A percentile compares a stretch with the other conserved stretches of the same genome.
phyloP scores from a whole-genome alignment of 805 yeast species.

The Sugiyamaella lignohabitans region DNA sequence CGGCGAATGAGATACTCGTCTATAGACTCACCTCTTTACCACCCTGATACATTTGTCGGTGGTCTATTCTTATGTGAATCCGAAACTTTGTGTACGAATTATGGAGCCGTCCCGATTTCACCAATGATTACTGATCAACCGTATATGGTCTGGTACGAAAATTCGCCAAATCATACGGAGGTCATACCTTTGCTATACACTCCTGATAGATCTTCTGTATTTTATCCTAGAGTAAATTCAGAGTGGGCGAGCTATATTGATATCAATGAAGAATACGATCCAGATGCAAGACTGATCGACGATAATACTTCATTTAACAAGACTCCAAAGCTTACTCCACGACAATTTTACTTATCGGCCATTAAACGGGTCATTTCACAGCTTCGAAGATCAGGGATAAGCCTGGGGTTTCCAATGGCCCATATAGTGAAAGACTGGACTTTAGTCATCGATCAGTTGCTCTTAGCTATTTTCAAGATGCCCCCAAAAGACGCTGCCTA shows the following conservation, averaged over 20 bases:
- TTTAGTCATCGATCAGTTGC: too few relatives aligned
- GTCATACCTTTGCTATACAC: slow-evolving; percentile 51
- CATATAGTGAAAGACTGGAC: too few relatives aligned
- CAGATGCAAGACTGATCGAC: too few relatives aligned
- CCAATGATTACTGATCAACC: slow-evolving; percentile 50
- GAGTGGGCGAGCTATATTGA: slow-evolving; percentile 44
- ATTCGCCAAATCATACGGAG: slow-evolving; percentile 38
- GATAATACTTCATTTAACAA: too few relatives aligned
- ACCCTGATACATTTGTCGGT: slow-evolving; percentile 58
- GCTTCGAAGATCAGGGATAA: too few relatives aligned
- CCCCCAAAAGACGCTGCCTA: too few relatives aligned
- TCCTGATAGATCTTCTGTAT: slow-evolving; percentile 33
- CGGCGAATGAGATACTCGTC: slow-evolving; percentile 48
- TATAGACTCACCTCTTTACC: slow-evolving; percentile 40
- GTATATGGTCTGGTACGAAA: slow-evolving; percentile 15
- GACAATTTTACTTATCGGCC: too few relatives aligned
- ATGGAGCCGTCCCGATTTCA: slow-evolving; percentile 35
- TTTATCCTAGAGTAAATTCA: slow-evolving; percentile 15
- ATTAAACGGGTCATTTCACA: too few relatives aligned
- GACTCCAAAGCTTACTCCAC: too few relatives aligned
- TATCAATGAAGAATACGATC: slow-evolving; percentile 41
- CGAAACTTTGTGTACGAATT: slow-evolving; percentile 10
- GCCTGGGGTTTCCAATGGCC: too few relatives aligned
- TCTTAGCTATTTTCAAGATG: too few relatives aligned
- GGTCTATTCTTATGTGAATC: slow-evolving; percentile 46